phyloP scores from a whole-genome alignment of 1,284 basidiomycete genomes.

The Rugosomyces carneus region DNA sequence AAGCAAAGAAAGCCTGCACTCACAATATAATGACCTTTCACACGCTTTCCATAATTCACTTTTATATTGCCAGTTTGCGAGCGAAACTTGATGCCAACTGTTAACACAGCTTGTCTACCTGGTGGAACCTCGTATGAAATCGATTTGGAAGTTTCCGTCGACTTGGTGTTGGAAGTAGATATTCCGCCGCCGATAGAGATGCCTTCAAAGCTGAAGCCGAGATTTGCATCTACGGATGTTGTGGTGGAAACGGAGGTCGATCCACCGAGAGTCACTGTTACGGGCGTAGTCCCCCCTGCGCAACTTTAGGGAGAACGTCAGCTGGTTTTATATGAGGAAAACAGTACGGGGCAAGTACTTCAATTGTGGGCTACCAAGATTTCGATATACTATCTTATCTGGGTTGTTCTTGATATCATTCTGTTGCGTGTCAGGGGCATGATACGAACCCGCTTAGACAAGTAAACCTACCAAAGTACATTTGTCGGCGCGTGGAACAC shows the following conservation, averaged over 20 bases:
- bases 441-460: neutral
- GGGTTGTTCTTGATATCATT: constrained; percentile 11
- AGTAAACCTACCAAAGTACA: constrained; percentile 10
- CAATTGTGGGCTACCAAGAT: constrained; percentile 10
- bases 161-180: constrained; percentile 1
- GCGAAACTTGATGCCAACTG: constrained; percentile 8
- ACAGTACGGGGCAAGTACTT: constrained; percentile 5
- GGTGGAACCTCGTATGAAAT: constrained; percentile 10
- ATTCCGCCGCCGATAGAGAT: constrained; percentile 11
- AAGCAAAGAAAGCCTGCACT: neutral
- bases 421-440: neutral
- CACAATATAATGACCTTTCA: constrained; percentile 9
- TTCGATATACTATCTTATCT: constrained; percentile 8
- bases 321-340: neutral
- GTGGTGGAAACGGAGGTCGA: constrained; percentile 6
- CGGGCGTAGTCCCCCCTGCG: constrained; percentile 9
- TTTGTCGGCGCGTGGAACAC: constrained; percentile 9
- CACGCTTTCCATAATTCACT: constrained; percentile 10
- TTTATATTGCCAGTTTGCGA: constrained; percentile 13
- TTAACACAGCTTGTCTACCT: constrained; percentile 12
- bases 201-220: constrained; percentile 8
- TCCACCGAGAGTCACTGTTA: constrained; percentile 8
- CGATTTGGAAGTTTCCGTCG: neutral
- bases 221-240: constrained; percentile 4
- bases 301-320: constrained; percentile 7